Conservation (phyloP, 768 basidiomycete species). For the Daedaleopsis sinensis region DNA sequence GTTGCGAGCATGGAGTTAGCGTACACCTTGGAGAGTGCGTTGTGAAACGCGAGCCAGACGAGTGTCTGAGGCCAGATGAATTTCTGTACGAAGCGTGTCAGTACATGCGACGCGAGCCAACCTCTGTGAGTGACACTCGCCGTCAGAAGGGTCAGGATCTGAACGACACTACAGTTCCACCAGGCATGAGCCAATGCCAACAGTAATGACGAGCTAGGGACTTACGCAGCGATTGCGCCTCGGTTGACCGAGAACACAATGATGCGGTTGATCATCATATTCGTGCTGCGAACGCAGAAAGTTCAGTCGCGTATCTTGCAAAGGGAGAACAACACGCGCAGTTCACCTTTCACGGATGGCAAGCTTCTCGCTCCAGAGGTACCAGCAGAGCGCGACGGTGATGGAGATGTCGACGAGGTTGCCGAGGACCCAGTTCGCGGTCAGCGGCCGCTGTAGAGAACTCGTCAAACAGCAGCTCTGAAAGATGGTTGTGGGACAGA, state of each 20-base stretch:
- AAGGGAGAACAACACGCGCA: background rate
- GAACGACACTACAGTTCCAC: background rate
- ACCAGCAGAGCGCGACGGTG: slow-evolving; percentile 12
- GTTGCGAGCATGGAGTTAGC: slow-evolving; percentile 19
- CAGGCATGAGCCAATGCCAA: background rate
- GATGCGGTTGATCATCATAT: slow-evolving; percentile 9
- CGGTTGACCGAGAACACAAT: slow-evolving; percentile 11
- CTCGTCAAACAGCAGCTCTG: background rate
- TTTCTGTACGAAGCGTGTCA: background rate
- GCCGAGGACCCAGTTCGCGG: slow-evolving; percentile 12
- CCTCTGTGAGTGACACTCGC: background rate
- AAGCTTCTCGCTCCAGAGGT: slow-evolving; percentile 11
- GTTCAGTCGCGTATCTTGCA: background rate
- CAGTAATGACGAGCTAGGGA: background rate
- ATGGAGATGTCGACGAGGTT: slow-evolving; percentile 8
- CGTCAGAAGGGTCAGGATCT: slow-evolving; percentile 2
- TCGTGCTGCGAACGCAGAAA: background rate
- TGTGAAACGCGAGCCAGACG: slow-evolving; percentile 12
- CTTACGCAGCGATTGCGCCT: slow-evolving; percentile 15
- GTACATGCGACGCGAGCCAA: background rate
- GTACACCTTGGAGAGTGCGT: slow-evolving; percentile 13
- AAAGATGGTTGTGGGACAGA: too few species aligned
- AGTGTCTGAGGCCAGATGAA: slow-evolving; percentile 9
- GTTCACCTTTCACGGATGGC: slow-evolving; percentile 2
- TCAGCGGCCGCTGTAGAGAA: background rate